Base-by-base conservation (phyloP, 1,284 basidiomycete genomes). In the Ganoderma meredithae region DNA sequence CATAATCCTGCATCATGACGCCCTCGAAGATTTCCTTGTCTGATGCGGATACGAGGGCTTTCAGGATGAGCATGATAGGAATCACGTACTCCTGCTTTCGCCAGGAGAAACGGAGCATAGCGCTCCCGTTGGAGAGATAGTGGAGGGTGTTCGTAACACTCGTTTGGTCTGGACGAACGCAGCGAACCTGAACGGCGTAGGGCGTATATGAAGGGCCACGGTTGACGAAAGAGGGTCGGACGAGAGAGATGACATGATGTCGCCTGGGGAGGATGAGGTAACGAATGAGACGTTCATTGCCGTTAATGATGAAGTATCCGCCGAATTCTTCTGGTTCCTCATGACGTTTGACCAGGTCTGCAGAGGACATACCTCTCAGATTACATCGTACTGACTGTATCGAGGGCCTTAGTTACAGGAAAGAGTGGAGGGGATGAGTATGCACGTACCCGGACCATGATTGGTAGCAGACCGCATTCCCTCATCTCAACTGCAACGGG, bases 261-360 rank as follows among this genome's bases (percentile, higher is more conserved):
- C 96, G 88, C 74, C 90, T 92, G 71, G 90, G 96, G 72, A 96
- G 90, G 80, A 97, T 97, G 77, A 98, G 92, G 83, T 97, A 99
- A 68, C 98, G 96, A 76, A 99, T 96, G 73, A 99, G 89, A 82
- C 97, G 95, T 83, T 99, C 98, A 83, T 99, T 99, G 71, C 98
- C 98, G 80, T 99, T 99, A 79, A 99, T 93, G 76, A 99, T 89
- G 79, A 99, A 99, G 84, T 99, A 99, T 36, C 97, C 98, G 59
- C 98, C 98, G 79, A 99, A 98, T 79, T 99, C 98, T 82, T 97
- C 96, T 3, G 98, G 91, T 78, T 99, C 98, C 85, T 99, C 98
- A 78, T 97, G 93, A 74, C 92, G 92, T 68, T 85, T 84, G 59
- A 99, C 95, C 63, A 99, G 91, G 68, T 96, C 93, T 10, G 91